Conservation (phyloP, 306 rosid genomes). For the Ceratonia siliqua region DNA sequence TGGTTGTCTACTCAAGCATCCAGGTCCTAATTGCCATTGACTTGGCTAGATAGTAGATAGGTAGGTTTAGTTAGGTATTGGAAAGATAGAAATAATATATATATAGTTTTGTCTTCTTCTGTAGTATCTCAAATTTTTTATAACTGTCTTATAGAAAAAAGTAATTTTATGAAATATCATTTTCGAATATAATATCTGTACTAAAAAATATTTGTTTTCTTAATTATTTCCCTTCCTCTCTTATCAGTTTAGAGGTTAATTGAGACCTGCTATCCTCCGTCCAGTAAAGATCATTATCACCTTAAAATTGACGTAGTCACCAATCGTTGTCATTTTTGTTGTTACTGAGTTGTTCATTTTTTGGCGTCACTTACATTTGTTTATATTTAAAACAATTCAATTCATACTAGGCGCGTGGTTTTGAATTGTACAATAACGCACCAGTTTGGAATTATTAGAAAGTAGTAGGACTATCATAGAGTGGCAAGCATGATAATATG, state of each 20-base stretch:
- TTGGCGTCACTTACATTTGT: constrained; percentile 25
- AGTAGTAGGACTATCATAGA: background rate
- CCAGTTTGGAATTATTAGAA: background rate
- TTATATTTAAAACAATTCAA: background rate
- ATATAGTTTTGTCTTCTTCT: too few species aligned
- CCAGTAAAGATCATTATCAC: constrained; percentile 24
- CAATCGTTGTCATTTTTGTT: constrained; percentile 40
- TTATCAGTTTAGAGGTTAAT: constrained; percentile 11
- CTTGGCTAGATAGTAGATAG: constrained; percentile 29
- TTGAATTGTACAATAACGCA: background rate
- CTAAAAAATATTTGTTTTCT: too few species aligned
- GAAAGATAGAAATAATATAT: background rate
- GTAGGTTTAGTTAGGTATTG: constrained; percentile 27
- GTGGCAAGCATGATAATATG: background rate
- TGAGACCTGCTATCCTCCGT: constrained; percentile 18
- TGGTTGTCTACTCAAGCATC: constrained; percentile 12
- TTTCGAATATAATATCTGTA: too few species aligned
- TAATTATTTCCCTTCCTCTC: background rate
- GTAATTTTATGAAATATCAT: too few species aligned
- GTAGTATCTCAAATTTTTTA: too few species aligned
- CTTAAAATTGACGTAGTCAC: constrained; percentile 32
- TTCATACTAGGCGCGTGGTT: background rate
- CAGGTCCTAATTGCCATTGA: constrained; percentile 29
- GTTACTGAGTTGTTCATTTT: constrained; percentile 32
- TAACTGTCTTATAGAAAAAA: too few species aligned